phyloP scores from a whole-genome alignment of 2,329 filamentous ascomycete genomes.

The Cercospora sp. region DNA sequence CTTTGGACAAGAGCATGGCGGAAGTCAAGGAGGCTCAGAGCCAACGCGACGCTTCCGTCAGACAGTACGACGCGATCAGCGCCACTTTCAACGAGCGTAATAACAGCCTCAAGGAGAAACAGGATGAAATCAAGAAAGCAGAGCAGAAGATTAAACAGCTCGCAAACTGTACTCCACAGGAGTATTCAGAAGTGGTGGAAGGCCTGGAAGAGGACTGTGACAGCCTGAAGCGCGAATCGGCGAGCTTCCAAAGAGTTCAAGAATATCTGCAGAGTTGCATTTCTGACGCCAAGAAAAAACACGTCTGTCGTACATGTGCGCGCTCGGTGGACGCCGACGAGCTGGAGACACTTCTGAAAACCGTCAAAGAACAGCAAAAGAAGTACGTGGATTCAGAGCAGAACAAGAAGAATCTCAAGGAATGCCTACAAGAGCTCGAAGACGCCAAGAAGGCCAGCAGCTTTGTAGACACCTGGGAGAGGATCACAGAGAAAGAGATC shows the following conservation, averaged over 20 bases:
- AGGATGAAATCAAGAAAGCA: slow-evolving; percentile 57
- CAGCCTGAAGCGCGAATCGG: slow-evolving; percentile 62
- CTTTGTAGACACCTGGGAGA: slow-evolving; percentile 72
- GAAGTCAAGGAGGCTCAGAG: slow-evolving; percentile 66
- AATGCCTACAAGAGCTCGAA: slow-evolving; percentile 54
- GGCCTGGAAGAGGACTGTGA: slow-evolving; percentile 48
- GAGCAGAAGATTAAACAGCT: slow-evolving; percentile 55
- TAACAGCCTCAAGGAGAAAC: slow-evolving; percentile 65
- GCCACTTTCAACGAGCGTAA: slow-evolving; percentile 68
- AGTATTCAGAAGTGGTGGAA: slow-evolving; percentile 53
- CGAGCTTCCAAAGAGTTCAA: slow-evolving; percentile 27
- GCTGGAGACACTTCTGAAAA: slow-evolving; percentile 65
- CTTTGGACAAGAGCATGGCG: slow-evolving; percentile 59
- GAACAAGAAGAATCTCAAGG: slow-evolving; percentile 48
- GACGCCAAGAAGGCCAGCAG: slow-evolving; percentile 61
- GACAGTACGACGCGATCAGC: slow-evolving; percentile 70
- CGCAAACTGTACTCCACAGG: slow-evolving; percentile 53
- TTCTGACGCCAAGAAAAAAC: slow-evolving; percentile 61
- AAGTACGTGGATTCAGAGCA: slow-evolving; percentile 19
- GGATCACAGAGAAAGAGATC: slow-evolving; percentile 68
- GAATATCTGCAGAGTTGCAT: slow-evolving; percentile 34
- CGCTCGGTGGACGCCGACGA: slow-evolving; percentile 64
- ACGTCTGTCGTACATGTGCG: slow-evolving; percentile 75
- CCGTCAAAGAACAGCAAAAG: slow-evolving; percentile 55
- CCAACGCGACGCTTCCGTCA: slow-evolving; percentile 69